Percentiles rank a stretch among this genome's conserved stretches.
Evolutionary conservation across 495 filamentous ascomycete genomes (phyloP).

Genomic region (Astrocystis sublimbata): DNA sequence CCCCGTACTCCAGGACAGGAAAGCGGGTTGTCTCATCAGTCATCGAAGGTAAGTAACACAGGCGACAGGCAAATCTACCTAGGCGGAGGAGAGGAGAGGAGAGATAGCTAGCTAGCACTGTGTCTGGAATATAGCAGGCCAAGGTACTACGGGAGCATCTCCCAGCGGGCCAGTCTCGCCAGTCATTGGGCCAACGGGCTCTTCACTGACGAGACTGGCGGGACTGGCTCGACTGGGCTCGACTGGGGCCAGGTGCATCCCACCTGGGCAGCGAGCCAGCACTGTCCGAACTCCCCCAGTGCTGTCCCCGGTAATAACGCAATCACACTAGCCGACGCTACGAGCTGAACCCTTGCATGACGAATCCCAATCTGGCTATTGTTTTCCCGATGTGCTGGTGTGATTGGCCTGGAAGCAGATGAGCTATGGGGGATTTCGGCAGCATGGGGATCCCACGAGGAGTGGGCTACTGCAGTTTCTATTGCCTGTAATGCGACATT

Average conservation of each 20-base stretch:
- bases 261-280: no score
- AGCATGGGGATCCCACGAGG: slow-evolving; percentile 18
- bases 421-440: slow-evolving; percentile 13
- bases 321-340: slow-evolving; percentile 29
- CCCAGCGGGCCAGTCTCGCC: no score
- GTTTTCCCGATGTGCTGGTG: slow-evolving; percentile 20
- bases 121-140: slow-evolving; percentile 2
- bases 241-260: no score
- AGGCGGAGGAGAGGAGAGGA: no score
- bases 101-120: neutral
- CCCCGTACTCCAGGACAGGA: no score
- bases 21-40: slow-evolving; percentile 1
- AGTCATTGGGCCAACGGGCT: slow-evolving; percentile 6
- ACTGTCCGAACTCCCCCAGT: no score
- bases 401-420: slow-evolving; percentile 28
- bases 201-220: neutral
- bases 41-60: neutral
- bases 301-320: slow-evolving; percentile 23
- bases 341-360: slow-evolving; percentile 23
- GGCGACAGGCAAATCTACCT: no score
- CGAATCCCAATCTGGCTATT: slow-evolving; percentile 31
- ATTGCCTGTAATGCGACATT: slow-evolving; percentile 6
- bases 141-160: slow-evolving; percentile 13
- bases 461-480: neutral
- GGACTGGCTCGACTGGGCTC: no score